Base-by-base conservation (phyloP, 2,329 filamentous ascomycete species). In the Stachybotrys elegans region DNA sequence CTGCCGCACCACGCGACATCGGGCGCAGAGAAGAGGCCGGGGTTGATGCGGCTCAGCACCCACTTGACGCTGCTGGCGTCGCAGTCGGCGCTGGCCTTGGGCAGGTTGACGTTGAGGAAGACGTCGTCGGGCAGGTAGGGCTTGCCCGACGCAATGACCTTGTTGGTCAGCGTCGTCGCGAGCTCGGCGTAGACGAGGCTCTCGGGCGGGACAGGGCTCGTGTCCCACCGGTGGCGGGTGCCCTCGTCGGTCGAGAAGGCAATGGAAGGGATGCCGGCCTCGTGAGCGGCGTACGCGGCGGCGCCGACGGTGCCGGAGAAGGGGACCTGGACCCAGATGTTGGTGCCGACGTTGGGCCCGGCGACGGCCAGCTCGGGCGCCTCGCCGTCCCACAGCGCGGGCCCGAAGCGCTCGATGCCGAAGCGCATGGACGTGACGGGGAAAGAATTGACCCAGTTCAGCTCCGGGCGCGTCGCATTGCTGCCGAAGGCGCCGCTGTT, bases 381-480 rank as follows among this genome's bases (percentile, higher is more conserved):
- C 5, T 67, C 67, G 44, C 69, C 70, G 48, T 65, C 51, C 69
- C 81, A 85, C 44, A 78, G 66, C 32, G 69, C 64, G 0, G 75
- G 72, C 0, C 71, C 74, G 27, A 81, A 70, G 5, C 66, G 73
- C 46, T 79, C 64, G 57, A 86, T 78, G 29, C 83, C 83, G 57
- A 78, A 75, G 45, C 77, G 73, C 56, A 84, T 80, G 2, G 78
- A 69, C 0, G 83, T 86, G 2, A 79, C 79, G 0, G 84, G 83
- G 63, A 69, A 86, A 1, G 79, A 83, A 67, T 88, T 88, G 46
- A 88, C 83, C 70, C 84, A 88, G 70, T 86, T 83, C 38, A 86
- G 70, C 5, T 76, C 73, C 27, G 54, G 51, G 3, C 54, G 54
- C 23, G 56, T 57, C 14, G 54, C 43, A 55, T 87, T 84, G 51